Base-by-base conservation (phyloP, 257 asterid genomes). In the Solanum etuberosum region DNA sequence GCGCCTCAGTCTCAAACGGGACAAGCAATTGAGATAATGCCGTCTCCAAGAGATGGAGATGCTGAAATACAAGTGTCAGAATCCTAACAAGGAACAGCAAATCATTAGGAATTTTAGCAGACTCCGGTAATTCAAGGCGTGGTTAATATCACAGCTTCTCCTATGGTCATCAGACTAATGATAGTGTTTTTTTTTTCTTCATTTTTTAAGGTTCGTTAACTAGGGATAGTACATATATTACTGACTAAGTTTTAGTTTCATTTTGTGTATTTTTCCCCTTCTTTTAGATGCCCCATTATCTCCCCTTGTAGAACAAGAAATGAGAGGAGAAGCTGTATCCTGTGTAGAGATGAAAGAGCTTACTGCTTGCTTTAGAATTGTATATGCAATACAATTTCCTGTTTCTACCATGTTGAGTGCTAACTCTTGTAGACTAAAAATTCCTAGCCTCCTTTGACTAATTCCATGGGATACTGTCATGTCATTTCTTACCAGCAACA, bases 41-140 rank as follows among this genome's bases (percentile, higher is more conserved):
- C 88, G 13, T 59, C 90, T 5, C 77, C 86, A 1, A 82, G 88
- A 83, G 92, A 89, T 57, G 92, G 90, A 77, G 89, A 61, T 40
- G 89, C 87, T 3, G 93, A 90, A 21, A 57, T 57, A 61, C 51
- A 59, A 11, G 59, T 77, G n/a, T 12, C 77, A 16, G 86, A 61
- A 68, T 65, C 90, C 59, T 42, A 21, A 77, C 35, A 37, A 21
- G 51, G 29, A 77, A 83, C 35, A 40, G 3, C 81, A 57, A 43
- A 83, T 11, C 63, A 80, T 21, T 74, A 77, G 34, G 48, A 71
- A 12, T 65, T n/a, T 78, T 37, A 15, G 18, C 48, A 43, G n/a
- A 73, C 74, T 23, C 23, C 9, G 27, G 40, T 34, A 20, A 67
- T 70, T 38, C 84, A 21, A 34, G 11, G n/a, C n/a, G n/a, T 18